Evolutionary conservation across 140 eudicot genomes (phyloP).

Genomic region (Anethum foeniculum): DNA sequence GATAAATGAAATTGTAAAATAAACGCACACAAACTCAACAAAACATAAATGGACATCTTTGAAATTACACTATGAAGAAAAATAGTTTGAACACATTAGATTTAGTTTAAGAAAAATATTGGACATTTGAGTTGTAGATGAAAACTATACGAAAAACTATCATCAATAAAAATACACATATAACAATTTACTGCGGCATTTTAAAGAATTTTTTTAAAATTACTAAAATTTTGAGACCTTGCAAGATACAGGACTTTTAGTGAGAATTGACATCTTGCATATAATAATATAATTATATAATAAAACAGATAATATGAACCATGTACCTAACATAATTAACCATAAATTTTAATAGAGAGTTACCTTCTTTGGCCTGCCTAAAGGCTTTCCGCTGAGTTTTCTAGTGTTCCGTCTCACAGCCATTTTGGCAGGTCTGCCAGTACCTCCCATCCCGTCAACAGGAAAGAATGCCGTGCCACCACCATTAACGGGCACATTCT

Average conservation of each 20-base stretch:
- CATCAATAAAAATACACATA: background rate
- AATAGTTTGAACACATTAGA: background rate
- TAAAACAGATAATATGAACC: background rate
- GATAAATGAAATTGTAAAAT: background rate
- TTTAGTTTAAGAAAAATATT: background rate
- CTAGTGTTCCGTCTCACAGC: conserved; percentile 19
- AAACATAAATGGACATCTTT: background rate
- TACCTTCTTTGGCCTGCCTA: conserved; percentile 46
- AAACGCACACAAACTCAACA: background rate
- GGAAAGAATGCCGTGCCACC: background rate
- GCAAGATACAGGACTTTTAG: background rate
- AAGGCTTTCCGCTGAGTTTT: conserved; percentile 22
- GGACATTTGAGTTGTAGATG: background rate
- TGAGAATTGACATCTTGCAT: background rate
- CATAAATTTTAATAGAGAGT: background rate
- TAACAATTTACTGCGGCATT: background rate
- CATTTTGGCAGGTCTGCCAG: conserved; percentile 14
- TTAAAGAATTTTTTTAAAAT: background rate
- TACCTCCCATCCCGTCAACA: conserved; percentile 12
- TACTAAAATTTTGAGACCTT: background rate
- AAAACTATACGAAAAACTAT: background rate
- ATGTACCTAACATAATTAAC: background rate
- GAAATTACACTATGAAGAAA: background rate
- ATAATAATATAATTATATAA: background rate
- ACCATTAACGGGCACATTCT: conserved; percentile 17